These are phyloP conservation scores for Spergularia marina DNA, from an alignment of 148 eudicot species.

Conservation along the genomic window DNA sequence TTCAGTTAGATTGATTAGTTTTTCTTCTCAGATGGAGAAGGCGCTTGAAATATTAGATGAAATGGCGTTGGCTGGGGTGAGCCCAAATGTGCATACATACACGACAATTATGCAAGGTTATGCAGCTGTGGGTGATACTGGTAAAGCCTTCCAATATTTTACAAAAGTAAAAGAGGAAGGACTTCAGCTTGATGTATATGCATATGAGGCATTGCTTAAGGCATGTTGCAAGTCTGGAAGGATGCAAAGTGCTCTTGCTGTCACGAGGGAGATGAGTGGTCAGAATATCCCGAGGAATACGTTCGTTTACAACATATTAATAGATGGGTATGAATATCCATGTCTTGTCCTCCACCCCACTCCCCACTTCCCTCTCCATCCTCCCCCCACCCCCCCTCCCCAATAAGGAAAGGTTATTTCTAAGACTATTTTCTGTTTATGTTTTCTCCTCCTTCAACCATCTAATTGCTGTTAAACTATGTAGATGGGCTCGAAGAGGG, in stretches of 20 bases:
- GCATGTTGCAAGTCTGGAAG: slow-evolving; percentile 97
- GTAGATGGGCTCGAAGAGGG: slow-evolving; percentile 99
- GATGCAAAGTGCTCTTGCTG: slow-evolving; percentile 98
- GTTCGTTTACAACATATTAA: slow-evolving; percentile 83
- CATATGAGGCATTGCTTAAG: slow-evolving; percentile 92
- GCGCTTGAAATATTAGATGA: slow-evolving; percentile 72
- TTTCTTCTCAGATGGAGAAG: slow-evolving; percentile 62
- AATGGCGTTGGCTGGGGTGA: slow-evolving; percentile 74
- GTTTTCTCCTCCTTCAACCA: slow-evolving; percentile 2
- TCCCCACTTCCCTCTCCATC: background rate
- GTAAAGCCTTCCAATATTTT: slow-evolving; percentile 93
- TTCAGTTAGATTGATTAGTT: slow-evolving; percentile 1
- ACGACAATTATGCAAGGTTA: slow-evolving; percentile 96
- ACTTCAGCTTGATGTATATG: slow-evolving; percentile 79
- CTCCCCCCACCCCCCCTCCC: background rate
- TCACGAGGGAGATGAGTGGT: slow-evolving; percentile 87
- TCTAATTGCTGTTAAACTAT: background rate
- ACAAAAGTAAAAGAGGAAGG: slow-evolving; percentile 78
- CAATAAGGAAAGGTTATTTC: background rate
- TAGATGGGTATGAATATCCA: slow-evolving; percentile 70
- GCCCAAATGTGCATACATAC: slow-evolving; percentile 77
- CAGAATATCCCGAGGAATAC: slow-evolving; percentile 78
- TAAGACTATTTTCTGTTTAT: background rate
- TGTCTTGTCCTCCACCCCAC: background rate
- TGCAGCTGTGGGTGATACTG: slow-evolving; percentile 94